Conservation (phyloP, 768 basidiomycete genomes). For the Termitomyces sp. region DNA sequence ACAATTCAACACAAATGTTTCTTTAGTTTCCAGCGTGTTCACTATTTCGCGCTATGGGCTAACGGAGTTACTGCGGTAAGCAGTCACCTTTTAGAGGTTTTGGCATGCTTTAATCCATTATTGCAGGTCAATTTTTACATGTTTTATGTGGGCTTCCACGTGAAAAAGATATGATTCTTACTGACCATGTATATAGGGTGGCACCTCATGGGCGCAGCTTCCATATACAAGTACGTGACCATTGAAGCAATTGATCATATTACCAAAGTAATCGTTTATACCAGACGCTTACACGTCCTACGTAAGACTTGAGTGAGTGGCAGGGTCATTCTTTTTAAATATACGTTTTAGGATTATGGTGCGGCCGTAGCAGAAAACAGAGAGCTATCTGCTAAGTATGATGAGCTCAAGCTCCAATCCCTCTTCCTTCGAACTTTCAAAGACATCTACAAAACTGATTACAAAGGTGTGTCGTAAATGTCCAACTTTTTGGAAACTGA, state of each 20-base stretch:
- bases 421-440: constrained; percentile 15
- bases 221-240: constrained; percentile 12
- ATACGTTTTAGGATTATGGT: constrained; percentile 13
- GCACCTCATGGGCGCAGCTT: constrained; percentile 15
- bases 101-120: background rate
- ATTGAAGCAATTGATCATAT: too few species aligned
- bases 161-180: background rate
- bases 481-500: background rate
- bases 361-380: constrained; percentile 13
- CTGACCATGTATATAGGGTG: constrained; percentile 5
- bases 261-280: background rate
- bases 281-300: constrained; percentile 16
- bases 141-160: constrained; percentile 9
- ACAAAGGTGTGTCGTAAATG: constrained; percentile 2
- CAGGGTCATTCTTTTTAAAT: background rate
- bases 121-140: constrained; percentile 13
- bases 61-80: constrained; percentile 16
- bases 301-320: background rate
- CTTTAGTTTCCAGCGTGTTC: constrained; percentile 13
- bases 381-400: constrained; percentile 12
- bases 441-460: constrained; percentile 11
- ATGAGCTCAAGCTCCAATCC: constrained; percentile 15
- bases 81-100: background rate
- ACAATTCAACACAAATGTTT: background rate
- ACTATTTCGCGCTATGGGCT: constrained; percentile 16